phyloP scores from a whole-genome alignment of 257 asterid genomes.

The Knoxia roxburghii region DNA sequence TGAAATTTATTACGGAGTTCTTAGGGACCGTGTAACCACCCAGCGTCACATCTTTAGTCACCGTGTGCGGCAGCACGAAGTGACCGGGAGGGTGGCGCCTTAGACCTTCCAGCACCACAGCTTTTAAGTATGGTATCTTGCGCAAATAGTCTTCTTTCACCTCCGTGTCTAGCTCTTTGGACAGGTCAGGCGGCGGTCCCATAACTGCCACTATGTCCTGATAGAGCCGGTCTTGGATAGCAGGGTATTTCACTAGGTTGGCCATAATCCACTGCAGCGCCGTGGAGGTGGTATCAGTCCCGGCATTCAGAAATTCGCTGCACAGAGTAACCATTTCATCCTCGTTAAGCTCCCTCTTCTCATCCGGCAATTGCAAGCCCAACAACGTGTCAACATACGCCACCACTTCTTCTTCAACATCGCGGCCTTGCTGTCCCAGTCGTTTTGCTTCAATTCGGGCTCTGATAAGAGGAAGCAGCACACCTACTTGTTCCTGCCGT shows the following conservation, averaged over 20 bases:
- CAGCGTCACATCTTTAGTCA: constrained; percentile 38
- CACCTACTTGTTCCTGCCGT: constrained; percentile 34
- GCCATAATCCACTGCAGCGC: constrained; percentile 72
- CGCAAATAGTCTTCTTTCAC: constrained; percentile 45
- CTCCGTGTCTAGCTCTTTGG: not conserved
- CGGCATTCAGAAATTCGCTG: constrained; percentile 51
- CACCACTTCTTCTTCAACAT: not conserved
- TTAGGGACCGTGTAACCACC: constrained; percentile 40
- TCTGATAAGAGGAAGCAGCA: constrained; percentile 44
- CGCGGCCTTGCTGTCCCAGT: not conserved
- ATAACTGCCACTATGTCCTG: constrained; percentile 32
- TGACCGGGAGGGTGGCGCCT: constrained; percentile 71
- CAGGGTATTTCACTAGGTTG: constrained; percentile 51
- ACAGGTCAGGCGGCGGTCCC: constrained; percentile 14
- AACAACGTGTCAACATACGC: constrained; percentile 55
- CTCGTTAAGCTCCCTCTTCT: constrained; percentile 39
- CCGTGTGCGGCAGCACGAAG: constrained; percentile 57
- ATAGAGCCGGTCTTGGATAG: constrained; percentile 41
- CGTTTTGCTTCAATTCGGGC: constrained; percentile 33
- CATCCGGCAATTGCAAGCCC: constrained; percentile 45
- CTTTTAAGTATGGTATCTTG: constrained; percentile 51
- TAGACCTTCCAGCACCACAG: constrained; percentile 54
- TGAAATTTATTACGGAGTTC: constrained; percentile 43
- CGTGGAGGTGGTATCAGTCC: constrained; percentile 64
- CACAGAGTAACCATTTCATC: constrained; percentile 48